These are phyloP conservation scores for Schwanniomyces polymorphus DNA, from an alignment of 805 yeast species.

Conservation along the genomic window DNA sequence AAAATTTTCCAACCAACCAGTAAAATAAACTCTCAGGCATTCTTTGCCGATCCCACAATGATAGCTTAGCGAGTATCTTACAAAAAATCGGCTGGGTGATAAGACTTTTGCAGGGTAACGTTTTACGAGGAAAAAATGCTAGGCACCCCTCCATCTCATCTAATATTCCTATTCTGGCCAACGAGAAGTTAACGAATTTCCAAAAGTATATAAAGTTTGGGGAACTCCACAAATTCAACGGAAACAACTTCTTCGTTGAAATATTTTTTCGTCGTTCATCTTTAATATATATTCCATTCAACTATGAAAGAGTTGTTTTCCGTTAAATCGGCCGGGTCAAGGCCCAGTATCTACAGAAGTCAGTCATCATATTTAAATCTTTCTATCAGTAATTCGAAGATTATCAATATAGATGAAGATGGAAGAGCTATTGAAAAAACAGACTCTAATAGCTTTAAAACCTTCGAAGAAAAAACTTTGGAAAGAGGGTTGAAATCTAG, in stretches of 20 bases:
- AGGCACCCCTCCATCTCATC: neutral
- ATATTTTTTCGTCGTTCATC: neutral
- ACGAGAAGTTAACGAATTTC: neutral
- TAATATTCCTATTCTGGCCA: neutral
- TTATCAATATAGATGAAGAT: constrained; percentile 23
- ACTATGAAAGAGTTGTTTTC: constrained; percentile 5
- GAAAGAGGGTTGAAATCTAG: constrained; percentile 40
- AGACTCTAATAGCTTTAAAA: constrained; percentile 14
- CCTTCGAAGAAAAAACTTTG: constrained; percentile 23
- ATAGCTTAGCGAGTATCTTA: neutral
- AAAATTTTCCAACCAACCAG: neutral
- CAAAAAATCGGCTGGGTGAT: neutral
- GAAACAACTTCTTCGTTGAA: neutral
- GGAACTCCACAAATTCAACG: neutral
- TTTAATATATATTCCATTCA: neutral
- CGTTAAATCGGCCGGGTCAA: constrained; percentile 16
- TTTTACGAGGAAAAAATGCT: neutral
- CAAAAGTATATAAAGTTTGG: neutral
- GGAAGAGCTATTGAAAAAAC: constrained; percentile 19
- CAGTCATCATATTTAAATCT: constrained; percentile 23
- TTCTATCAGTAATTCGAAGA: constrained; percentile 26
- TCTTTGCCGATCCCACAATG: neutral
- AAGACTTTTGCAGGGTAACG: neutral
- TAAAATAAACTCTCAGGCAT: neutral
- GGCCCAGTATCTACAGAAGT: constrained; percentile 24